Evolutionary conservation across 208 protist species (phyloP), one percentile per base, ranked within the genome.

Genomic region (Wallacemonas rigidus): DNA sequence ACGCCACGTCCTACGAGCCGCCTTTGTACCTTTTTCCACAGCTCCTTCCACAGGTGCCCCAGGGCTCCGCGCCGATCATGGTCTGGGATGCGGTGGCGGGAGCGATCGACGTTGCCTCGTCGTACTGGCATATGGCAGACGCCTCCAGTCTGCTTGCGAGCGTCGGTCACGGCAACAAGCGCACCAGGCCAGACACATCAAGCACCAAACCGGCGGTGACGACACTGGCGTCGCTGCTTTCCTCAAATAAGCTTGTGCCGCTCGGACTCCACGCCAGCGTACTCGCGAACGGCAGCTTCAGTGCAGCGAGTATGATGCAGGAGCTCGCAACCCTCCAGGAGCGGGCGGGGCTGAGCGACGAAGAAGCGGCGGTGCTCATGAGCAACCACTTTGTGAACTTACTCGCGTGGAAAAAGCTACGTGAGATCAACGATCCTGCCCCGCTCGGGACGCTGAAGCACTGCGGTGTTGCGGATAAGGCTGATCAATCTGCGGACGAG

Each of bases 311-410:
- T 14, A 85, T 96, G 2, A 74, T 94, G 17, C 69, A 84, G 17
- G 76, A 94, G 73, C 72, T 96, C 12, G 45, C 72, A 3, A 73
- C 64, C 36, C 73, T 96, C 17, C 69, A 80, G 61, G 40, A 70
- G 7, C 76, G 81, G 14, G 76, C 75, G 15, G 76, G 76, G 11
- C 76, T 94, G 3, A 82, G 51, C 40, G 83, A 83, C 11, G 76
- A 79, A 60, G 87, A 94, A 63, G 75, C 80, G 11, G 80, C 80
- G 38, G 75, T 83, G 14, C 80, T 96, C 12, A 90, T 94, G 84
- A 86, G 82, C 36, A 93, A 93, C 47, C 89, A 94, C 72, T 96
- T 96, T 67, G 87, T 96, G 47, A 96, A 96, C 68, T 74, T 96
- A 26, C 79, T 95, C 55, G 89, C 88, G 6, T 96, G 89, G 89